phyloP scores from a whole-genome alignment of 805 yeast species.

The Ascoidea rubescens region DNA sequence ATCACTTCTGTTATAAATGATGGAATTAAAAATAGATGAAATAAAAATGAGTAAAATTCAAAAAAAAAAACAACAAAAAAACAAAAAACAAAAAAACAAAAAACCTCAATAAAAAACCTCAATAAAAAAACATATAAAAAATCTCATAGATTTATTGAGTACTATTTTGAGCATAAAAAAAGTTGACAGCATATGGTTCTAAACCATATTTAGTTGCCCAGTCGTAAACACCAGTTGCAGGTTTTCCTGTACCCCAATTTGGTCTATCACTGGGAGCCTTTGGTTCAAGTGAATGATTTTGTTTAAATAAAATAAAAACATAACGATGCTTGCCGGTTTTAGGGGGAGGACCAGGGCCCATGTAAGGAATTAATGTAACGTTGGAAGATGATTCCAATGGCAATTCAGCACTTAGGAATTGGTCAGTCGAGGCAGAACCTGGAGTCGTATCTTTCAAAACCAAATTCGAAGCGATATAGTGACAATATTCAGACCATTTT shows the following conservation, averaged over 20 bases:
- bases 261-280: conserved; percentile 35
- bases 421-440: conserved; percentile 11
- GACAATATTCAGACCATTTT: conserved; percentile 82
- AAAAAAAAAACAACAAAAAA: too few relatives aligned
- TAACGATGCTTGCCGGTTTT: conserved; percentile 82
- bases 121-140: too few relatives aligned
- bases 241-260: conserved; percentile 72
- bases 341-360: conserved; percentile 86
- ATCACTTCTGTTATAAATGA: too few relatives aligned
- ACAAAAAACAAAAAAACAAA: too few relatives aligned
- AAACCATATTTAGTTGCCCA: conserved; percentile 53
- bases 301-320: conserved; percentile 63
- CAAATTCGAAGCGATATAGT: conserved; percentile 51
- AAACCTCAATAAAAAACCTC: too few relatives aligned
- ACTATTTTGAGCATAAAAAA: conserved; percentile 56
- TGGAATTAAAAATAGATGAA: too few relatives aligned
- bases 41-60: too few relatives aligned
- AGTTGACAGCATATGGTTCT: conserved; percentile 63
- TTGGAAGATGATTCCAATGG: conserved; percentile 21
- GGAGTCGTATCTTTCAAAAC: conserved; percentile 20
- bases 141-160: not conserved
- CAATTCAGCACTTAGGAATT: conserved; percentile 21
- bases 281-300: conserved; percentile 22
- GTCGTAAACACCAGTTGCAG: conserved; percentile 63
- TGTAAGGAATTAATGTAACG: conserved; percentile 37